Base-by-base conservation (phyloP, 257 asterid species). In the Solanum etuberosum region DNA sequence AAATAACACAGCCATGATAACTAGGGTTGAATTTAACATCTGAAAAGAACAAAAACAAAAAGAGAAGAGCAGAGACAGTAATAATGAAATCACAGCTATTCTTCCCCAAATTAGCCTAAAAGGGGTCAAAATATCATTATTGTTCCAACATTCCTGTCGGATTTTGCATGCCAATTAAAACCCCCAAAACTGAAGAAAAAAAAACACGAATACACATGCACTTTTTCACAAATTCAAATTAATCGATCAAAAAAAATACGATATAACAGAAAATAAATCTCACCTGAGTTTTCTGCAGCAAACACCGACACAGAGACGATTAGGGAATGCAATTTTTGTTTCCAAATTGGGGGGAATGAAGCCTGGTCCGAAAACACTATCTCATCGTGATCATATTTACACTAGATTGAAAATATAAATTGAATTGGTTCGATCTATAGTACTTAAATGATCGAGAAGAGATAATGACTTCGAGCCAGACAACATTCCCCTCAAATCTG, bases 301-400 rank as follows among this genome's bases (percentile, higher is more conserved):
- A 4, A 34, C 27, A 34, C 46, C 46, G 14, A 76, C n/a, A 25
- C 14, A 81, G n/a, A 77, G n/a, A 42, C 15, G 42, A 77, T 40
- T 25, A 7, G 25, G 61, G 14, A 27, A 14, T 6, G 84, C 15
- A 77, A 78, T 43, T 42, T 48, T 29, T 20, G 57, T 43, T 70
- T 38, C 78, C 27, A 57, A n/a, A 85, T 90, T 92, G 91, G 85
- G 92, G 92, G 94, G 94, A 92, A 92, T 92, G 94, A 92, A 92
- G 94, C 94, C 94, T 92, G 94, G 94, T 92, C 94, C 94, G 94
- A 92, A 81, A 61, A 89, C 87, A 84, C 84, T 87, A 84, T 76
- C 77, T 27, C 35, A n/a, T 12, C 2, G 13, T 25, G 35, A 13
- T 77, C 37, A 54, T 5, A 13, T 25, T 51, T 51, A 54, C 9